Evolutionary conservation across 2,329 filamentous ascomycete species (phyloP), one percentile per base, ranked within the genome.

Genomic region (Hymenoscyphus infarciens): DNA sequence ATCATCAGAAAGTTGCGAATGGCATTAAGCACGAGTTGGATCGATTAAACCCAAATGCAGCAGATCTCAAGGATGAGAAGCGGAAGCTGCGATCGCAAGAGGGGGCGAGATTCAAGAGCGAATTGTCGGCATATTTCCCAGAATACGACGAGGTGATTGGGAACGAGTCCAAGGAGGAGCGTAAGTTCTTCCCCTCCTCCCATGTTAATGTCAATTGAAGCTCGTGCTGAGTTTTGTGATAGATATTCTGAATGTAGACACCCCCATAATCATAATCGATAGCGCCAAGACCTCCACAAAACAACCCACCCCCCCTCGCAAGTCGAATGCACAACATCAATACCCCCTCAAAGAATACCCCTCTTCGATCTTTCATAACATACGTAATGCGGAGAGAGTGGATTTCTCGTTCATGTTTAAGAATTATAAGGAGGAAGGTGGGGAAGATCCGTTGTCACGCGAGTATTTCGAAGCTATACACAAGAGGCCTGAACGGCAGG

Each of bases 141-240:
- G 93, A 96, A 72, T 98, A 97, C 76, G 93, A 97, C 76, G 91
- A 96, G 74, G 85, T 97, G 68, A 92, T 98, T 77, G 92, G 91
- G 66, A 91, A 96, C 73, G 88, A 91, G 66, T 85, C 87, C 45
- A 89, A 89, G 70, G 88, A 93, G 76, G 81, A 88, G 70, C 88
- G 92, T 93, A 83, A 75, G 85, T 80, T 33, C 56, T 38, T 59
- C 27, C 25, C 11, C 45, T 7, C n/a, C 27, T 4, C 15, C 19
- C 58, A 15, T 22, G 10, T 45, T 5, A 29, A 55, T 57, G 45
- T n/a, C 27, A 45, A 57, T 66, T 59, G 42, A 16, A 60, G 57
- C 55, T 60, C 52, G 62, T 60, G 63, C 64, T 72, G 63, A 70
- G 59, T 38, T 31, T 56, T 57, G 31, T 29, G 70, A 38, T 72